phyloP scores from a whole-genome alignment of 441 rosid genomes.

The Populus hybrid region DNA sequence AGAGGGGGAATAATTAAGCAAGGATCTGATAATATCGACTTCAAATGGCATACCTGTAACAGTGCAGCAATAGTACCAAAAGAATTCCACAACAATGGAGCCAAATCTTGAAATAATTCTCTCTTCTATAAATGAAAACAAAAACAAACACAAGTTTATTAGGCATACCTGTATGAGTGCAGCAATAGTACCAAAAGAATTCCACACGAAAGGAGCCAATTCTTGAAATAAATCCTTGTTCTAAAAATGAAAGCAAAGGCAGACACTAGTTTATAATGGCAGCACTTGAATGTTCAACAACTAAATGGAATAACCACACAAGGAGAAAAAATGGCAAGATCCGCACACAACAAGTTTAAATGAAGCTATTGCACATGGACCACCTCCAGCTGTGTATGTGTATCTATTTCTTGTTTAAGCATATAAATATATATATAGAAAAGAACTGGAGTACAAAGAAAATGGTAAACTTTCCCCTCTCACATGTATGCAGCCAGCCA shows the following conservation, averaged over 20 bases:
- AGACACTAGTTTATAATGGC: constrained; percentile 32
- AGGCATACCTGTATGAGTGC: constrained; percentile 84
- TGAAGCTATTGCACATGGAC: not conserved
- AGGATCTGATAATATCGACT: constrained; percentile 11
- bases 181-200: constrained; percentile 80
- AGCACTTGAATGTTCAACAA: constrained; percentile 13
- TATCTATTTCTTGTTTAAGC: not conserved
- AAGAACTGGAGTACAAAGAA: not conserved
- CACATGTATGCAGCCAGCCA: not conserved
- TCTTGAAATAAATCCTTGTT: constrained; percentile 89
- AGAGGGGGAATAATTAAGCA: not conserved
- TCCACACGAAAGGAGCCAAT: constrained; percentile 88
- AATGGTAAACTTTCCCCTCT: not conserved
- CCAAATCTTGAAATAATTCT: constrained; percentile 88
- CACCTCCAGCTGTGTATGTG: not conserved
- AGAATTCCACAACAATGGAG: constrained; percentile 85
- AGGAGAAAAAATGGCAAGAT: not conserved
- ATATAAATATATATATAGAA: not conserved
- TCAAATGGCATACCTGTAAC: constrained; percentile 65
- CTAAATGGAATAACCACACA: not conserved
- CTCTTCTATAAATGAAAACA: constrained; percentile 53
- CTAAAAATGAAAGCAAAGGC: constrained; percentile 42
- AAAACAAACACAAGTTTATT: constrained; percentile 28
- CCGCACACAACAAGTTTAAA: not conserved
- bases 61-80: constrained; percentile 76